A percentile compares a stretch with the other conserved stretches of the same genome.
These are phyloP conservation scores for Tuber aestivum DNA, from an alignment of 495 filamentous ascomycete species.

Conservation along the genomic window DNA sequence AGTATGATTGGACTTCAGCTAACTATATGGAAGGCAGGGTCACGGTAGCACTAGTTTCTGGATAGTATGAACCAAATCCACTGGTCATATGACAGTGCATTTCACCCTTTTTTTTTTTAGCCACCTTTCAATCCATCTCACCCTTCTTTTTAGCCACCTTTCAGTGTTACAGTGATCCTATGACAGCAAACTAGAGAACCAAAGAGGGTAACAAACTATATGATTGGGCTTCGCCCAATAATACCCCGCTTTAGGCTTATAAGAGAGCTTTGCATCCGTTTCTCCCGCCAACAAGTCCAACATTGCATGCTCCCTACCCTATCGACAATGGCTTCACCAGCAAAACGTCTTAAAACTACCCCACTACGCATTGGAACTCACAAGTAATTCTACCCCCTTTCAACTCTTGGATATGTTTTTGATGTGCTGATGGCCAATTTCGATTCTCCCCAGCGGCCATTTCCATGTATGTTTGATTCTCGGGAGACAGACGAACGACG, in stretches of 20 bases:
- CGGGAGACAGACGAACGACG: not conserved
- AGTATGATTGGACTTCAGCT: too few relatives aligned
- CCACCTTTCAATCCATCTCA: too few relatives aligned
- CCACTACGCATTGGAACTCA: slow-evolving; percentile 76
- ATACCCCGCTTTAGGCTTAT: not conserved
- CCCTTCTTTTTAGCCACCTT: too few relatives aligned
- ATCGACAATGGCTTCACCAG: slow-evolving; percentile 43
- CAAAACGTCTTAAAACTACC: slow-evolving; percentile 65
- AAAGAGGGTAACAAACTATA: too few relatives aligned
- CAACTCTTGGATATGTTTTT: not conserved
- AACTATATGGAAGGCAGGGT: too few relatives aligned
- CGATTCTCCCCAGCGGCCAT: slow-evolving; percentile 57
- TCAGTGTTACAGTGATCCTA: too few relatives aligned
- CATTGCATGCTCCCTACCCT: slow-evolving; percentile 18
- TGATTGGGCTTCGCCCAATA: too few relatives aligned
- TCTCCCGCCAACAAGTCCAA: not conserved
- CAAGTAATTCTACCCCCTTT: slow-evolving; percentile 51
- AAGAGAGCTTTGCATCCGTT: not conserved
- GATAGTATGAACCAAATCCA: too few relatives aligned
- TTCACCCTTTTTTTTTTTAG: too few relatives aligned
- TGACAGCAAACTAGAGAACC: too few relatives aligned
- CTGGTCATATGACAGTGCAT: too few relatives aligned
- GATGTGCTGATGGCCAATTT: slow-evolving; percentile 17
- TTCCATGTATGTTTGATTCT: slow-evolving; percentile 61
- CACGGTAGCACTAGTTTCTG: too few relatives aligned